Base-by-base conservation (phyloP, 768 basidiomycete genomes). In the Tylopilus cervinicoccineus region DNA sequence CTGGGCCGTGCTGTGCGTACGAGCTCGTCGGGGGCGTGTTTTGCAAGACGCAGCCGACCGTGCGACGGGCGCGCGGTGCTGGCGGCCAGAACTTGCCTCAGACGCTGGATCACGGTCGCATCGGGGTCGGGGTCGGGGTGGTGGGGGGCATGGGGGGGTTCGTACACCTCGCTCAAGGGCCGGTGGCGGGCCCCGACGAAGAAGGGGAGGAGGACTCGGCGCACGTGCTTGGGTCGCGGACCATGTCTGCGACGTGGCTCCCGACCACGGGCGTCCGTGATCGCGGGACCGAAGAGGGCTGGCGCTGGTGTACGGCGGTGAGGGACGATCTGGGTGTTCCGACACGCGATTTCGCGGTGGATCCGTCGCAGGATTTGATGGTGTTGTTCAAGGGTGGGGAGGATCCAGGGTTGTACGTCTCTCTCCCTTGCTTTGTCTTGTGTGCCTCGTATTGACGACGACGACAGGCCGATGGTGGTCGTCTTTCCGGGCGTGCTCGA, bases 1-100 rank as follows among this genome's bases (percentile, higher is more conserved):
- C 69, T 0, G 75, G 69, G 0, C 51, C 57, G 3, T 76, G 74
- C 46, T 67, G 67, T 38, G 78, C 80, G 5, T 84, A 84, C 56
- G 81, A 84, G 50, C 70, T 84, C 50, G 82, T 83, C 5, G 77
- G 71, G 0, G 83, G 83, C 0, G 59, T 80, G 0, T 83, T 83
- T 59, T 77, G 73, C 29, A 76, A 79, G 57, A 70, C 65, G 13
- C 52, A 56, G 41, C 54, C 52, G n/a, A 29, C 26, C 3, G 8
- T 13, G 37, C 14, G 31, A 1, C 17, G 2, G 4, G 5, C 34
- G 16, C 22, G 14, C 12, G 20, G 26, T 3, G 22, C 2, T 0
- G 39, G 38, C n/a, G n/a, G n/a, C n/a, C n/a, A n/a, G n/a, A n/a
- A n/a, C n/a, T n/a, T n/a, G n/a, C n/a, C n/a, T n/a, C n/a, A n/a